These are phyloP conservation scores for Puccinia coronata DNA, from an alignment of 1,284 basidiomycete species.

Conservation along the genomic window DNA sequence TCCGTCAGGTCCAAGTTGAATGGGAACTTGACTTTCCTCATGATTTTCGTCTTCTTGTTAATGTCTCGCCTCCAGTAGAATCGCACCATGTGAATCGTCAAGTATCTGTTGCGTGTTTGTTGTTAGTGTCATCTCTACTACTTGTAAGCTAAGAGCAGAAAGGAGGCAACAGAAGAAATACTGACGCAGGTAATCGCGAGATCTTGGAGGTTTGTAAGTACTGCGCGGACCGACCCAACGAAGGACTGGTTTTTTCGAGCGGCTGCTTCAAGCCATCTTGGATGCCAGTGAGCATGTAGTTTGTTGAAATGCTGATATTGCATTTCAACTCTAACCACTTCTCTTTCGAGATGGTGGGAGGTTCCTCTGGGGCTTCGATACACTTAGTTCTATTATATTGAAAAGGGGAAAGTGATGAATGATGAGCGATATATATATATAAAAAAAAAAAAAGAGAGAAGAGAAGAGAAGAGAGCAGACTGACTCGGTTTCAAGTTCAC, in stretches of 20 bases:
- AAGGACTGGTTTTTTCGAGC: conserved; percentile 80
- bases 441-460: no score
- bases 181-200: conserved; percentile 73
- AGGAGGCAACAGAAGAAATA: background rate
- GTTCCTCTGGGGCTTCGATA: conserved; percentile 78
- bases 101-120: conserved; percentile 60
- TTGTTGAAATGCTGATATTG: conserved; percentile 82
- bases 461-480: conserved; percentile 57
- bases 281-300: conserved; percentile 86
- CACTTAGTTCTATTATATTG: conserved; percentile 67
- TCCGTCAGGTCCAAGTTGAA: conserved; percentile 81
- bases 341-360: conserved; percentile 68
- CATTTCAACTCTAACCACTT: conserved; percentile 86
- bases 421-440: no score
- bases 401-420: background rate
- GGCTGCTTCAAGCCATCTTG: conserved; percentile 79
- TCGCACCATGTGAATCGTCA: conserved; percentile 88
- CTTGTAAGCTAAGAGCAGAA: background rate
- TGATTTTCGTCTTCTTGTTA: conserved; percentile 85
- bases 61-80: conserved; percentile 95
- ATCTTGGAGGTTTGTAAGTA: conserved; percentile 84
- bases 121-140: no score
- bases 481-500: conserved; percentile 77
- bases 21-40: conserved; percentile 94
- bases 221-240: conserved; percentile 74